Conservation (phyloP, 1,139 yeast species). For the Candida sojae region DNA sequence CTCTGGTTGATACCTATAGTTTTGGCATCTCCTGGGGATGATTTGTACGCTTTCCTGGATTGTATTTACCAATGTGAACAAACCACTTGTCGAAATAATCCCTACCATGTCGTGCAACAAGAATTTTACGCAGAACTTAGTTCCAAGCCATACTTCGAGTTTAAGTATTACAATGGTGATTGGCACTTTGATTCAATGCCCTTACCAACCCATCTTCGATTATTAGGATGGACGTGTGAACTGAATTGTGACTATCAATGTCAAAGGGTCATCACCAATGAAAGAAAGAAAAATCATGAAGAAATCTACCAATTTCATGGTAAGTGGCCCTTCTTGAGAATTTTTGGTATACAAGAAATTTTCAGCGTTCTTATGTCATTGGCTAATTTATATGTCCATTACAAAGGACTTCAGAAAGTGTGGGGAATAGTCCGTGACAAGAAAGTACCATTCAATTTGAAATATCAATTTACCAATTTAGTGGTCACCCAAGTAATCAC, state of each 20-base stretch:
- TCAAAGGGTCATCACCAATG: conserved; percentile 68
- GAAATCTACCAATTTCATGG: conserved; percentile 88
- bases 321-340: conserved; percentile 89
- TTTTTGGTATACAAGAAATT: conserved; percentile 79
- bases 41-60: conserved; percentile 63
- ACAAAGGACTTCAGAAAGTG: conserved; percentile 52
- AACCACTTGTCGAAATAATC: conserved; percentile 37
- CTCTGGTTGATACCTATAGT: not conserved
- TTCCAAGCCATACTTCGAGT: conserved; percentile 20
- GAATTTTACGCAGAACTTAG: conserved; percentile 11
- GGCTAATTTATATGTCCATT: conserved; percentile 78
- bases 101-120: conserved; percentile 32
- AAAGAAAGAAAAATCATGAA: conserved; percentile 43
- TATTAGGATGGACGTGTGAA: conserved; percentile 75
- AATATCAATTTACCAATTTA: conserved; percentile 39
- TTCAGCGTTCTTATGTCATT: conserved; percentile 81
- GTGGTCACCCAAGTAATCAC: conserved; percentile 53
- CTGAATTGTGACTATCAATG: conserved; percentile 92
- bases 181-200: conserved; percentile 39
- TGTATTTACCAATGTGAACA: conserved; percentile 66
- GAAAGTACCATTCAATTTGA: conserved; percentile 13
- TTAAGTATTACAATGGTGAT: conserved; percentile 30
- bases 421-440: conserved; percentile 15
- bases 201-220: conserved; percentile 42
- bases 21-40: conserved; percentile 75